Evolutionary conservation across 495 filamentous ascomycete genomes (phyloP).

Genomic region (Hypoxylon rickii): DNA sequence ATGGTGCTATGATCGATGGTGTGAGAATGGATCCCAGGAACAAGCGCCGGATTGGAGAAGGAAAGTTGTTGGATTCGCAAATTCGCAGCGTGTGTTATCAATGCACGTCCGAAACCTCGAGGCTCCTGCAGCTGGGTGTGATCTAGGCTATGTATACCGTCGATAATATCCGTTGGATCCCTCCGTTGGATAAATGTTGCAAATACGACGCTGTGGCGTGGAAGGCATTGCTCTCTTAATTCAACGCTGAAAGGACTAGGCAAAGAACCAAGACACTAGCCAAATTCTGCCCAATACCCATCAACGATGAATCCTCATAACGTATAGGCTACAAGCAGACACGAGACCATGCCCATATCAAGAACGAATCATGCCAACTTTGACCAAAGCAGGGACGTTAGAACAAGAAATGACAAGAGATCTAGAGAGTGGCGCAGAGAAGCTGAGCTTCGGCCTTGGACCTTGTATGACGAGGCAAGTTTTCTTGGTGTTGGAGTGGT

Average conservation of each 20-base stretch:
- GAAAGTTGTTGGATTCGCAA: constrained; percentile 26
- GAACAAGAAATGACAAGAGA: not conserved
- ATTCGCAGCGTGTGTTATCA: constrained; percentile 24
- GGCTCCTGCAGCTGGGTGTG: constrained; percentile 6
- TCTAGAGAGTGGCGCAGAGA: constrained; percentile 4
- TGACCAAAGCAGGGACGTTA: not conserved
- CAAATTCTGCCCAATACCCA: too few species aligned
- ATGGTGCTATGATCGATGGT: constrained; percentile 18
- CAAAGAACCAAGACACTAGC: too few species aligned
- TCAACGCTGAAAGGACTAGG: too few species aligned
- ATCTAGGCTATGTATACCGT: constrained; percentile 32
- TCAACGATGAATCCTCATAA: constrained; percentile 5
- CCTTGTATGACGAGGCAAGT: constrained; percentile 7
- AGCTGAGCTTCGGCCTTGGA: constrained; percentile 1
- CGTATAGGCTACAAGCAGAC: not conserved
- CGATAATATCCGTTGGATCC: constrained; percentile 23
- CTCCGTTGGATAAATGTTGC: constrained; percentile 30
- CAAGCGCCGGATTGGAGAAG: constrained; percentile 7
- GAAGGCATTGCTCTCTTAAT: too few species aligned
- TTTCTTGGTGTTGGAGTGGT: constrained; percentile 29
- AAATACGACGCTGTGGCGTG: constrained; percentile 24
- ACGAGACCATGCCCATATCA: not conserved
- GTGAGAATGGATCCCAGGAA: constrained; percentile 21
- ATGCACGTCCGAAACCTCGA: constrained; percentile 25
- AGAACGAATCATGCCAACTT: constrained; percentile 4